Percentiles rank a stretch among this genome's conserved stretches.
phyloP scores from a whole-genome alignment of 495 filamentous ascomycete species.

The Trichocladium antarcticum region DNA sequence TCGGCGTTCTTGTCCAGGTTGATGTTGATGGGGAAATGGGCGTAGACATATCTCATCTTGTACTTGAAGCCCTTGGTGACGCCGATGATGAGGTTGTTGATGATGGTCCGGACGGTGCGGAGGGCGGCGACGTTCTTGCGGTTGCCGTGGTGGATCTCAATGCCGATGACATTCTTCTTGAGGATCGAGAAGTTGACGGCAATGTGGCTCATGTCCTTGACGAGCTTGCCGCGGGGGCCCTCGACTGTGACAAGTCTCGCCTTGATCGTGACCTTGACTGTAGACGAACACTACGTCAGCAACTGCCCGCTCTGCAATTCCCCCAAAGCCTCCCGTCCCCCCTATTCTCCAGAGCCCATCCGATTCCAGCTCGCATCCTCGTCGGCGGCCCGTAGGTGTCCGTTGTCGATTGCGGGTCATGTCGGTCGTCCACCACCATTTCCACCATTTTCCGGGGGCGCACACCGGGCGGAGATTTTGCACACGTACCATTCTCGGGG shows the following conservation, averaged over 20 bases:
- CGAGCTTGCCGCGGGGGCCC: constrained; percentile 89
- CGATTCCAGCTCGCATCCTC: constrained; percentile 2
- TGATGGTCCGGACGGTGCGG: constrained; percentile 90
- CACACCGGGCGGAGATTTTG: constrained; percentile 13
- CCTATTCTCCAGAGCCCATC: not conserved
- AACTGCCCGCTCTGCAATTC: constrained; percentile 18
- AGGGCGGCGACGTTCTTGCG: constrained; percentile 97
- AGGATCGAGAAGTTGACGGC: constrained; percentile 87
- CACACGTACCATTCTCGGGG: constrained; percentile 85
- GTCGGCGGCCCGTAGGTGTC: not conserved
- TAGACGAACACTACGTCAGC: constrained; percentile 31
- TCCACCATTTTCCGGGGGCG: not conserved
- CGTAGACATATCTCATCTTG: constrained; percentile 99
- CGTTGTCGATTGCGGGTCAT: constrained; percentile 12
- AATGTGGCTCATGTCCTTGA: constrained; percentile 90
- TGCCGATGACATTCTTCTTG: constrained; percentile 70
- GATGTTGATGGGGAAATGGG: constrained; percentile 99
- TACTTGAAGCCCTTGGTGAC: constrained; percentile 99
- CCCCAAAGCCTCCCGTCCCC: not conserved
- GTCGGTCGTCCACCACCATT: not conserved
- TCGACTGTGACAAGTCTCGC: constrained; percentile 91
- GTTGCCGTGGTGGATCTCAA: constrained; percentile 93
- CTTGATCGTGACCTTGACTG: constrained; percentile 94
- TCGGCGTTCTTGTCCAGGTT: constrained; percentile 95
- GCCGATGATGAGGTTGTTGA: constrained; percentile 96